phyloP scores from a whole-genome alignment of 805 yeast genomes.

The Suhomyces vadensis region DNA sequence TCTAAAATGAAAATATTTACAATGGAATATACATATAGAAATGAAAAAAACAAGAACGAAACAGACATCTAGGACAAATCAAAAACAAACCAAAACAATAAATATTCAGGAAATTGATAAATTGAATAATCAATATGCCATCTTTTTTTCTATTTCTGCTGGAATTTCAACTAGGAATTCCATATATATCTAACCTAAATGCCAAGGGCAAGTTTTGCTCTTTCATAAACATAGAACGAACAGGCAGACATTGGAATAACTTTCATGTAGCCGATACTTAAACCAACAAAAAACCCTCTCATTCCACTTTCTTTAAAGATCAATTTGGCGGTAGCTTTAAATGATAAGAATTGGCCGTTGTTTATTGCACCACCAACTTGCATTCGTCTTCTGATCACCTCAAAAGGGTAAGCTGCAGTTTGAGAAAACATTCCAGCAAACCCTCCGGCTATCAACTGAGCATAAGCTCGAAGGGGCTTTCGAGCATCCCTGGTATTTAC shows the following conservation, averaged over 20 bases:
- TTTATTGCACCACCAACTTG: slow-evolving; percentile 86
- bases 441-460: slow-evolving; percentile 93
- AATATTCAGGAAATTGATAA: background rate
- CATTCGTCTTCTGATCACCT: slow-evolving; percentile 90
- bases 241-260: slow-evolving; percentile 98
- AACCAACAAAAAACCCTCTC: slow-evolving; percentile 89
- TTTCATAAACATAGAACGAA: slow-evolving; percentile 90
- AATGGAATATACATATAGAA: background rate
- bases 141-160: no score
- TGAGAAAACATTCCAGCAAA: slow-evolving; percentile 94
- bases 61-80: no score
- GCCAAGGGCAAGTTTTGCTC: slow-evolving; percentile 70
- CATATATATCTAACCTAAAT: slow-evolving; percentile 36
- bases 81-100: background rate
- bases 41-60: slow-evolving; percentile 1
- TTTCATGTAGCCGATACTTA: slow-evolving; percentile 92
- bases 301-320: slow-evolving; percentile 76
- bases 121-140: no score
- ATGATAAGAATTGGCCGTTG: slow-evolving; percentile 56
- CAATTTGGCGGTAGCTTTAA: slow-evolving; percentile 53
- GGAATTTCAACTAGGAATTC: background rate
- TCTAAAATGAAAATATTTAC: slow-evolving; percentile 4
- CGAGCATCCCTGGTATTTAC: slow-evolving; percentile 43
- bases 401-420: slow-evolving; percentile 96
- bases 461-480: slow-evolving; percentile 81